Conservation (phyloP, 148 eudicot genomes). For the Euryodendron excelsum region DNA sequence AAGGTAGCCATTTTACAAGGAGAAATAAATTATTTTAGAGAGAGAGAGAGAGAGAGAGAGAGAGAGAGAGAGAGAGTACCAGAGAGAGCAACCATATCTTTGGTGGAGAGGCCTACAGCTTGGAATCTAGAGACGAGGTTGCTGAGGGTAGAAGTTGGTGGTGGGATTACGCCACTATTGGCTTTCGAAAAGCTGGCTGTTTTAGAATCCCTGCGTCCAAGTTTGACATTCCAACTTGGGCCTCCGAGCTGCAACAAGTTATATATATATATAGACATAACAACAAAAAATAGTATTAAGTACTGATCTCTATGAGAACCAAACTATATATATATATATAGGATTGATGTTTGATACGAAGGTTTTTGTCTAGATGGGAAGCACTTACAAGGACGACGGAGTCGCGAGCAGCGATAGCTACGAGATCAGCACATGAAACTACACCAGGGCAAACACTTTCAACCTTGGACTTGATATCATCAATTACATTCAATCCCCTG, state of each 20-base stretch:
- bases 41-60: too few species aligned
- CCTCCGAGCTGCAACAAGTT: conserved; percentile 80
- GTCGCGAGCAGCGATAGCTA: conserved; percentile 39
- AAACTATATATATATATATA: too few species aligned
- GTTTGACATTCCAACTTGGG: conserved; percentile 53
- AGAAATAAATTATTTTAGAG: too few species aligned
- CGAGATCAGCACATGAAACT: conserved; percentile 45
- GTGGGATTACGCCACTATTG: conserved; percentile 50
- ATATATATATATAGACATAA: too few species aligned
- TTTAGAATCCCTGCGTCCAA: conserved; percentile 59
- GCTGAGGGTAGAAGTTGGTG: conserved; percentile 46
- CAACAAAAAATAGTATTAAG: too few species aligned
- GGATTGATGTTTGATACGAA: too few species aligned
- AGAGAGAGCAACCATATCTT: conserved; percentile 61
- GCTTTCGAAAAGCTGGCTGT: conserved; percentile 55
- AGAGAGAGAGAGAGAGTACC: conserved; percentile 29
- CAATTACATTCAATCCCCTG: conserved; percentile 40
- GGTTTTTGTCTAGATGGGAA: too few species aligned
- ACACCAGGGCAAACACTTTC: conserved; percentile 38
- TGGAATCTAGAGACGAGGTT: conserved; percentile 45
- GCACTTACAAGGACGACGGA: conserved; percentile 29
- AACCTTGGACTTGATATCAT: conserved; percentile 30
- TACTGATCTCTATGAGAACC: too few species aligned
- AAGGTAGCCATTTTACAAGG: too few species aligned
- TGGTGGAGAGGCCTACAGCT: conserved; percentile 52